Evolutionary conservation across 345 rosid species (phyloP).

Genomic region (Eucalyptus melliodora): DNA sequence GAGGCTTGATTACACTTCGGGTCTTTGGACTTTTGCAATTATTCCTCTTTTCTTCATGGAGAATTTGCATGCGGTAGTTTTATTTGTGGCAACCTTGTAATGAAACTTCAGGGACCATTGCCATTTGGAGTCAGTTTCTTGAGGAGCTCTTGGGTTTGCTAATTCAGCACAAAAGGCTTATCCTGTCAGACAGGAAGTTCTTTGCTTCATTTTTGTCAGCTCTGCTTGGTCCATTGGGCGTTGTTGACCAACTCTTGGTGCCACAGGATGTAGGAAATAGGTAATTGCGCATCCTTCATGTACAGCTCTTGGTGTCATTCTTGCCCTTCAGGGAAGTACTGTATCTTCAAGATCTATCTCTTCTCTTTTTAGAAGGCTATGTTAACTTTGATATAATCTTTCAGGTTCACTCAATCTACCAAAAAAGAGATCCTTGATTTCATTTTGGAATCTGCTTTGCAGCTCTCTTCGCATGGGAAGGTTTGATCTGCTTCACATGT

Average conservation of each 20-base stretch:
- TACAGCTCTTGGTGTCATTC: background rate
- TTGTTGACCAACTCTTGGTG: constrained; percentile 36
- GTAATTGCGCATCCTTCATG: constrained; percentile 12
- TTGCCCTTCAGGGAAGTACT: background rate
- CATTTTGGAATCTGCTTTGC: constrained; percentile 41
- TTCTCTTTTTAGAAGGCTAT: background rate
- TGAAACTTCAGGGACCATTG: constrained; percentile 49
- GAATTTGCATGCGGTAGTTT: background rate
- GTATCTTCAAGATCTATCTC: background rate
- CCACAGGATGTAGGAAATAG: constrained; percentile 57
- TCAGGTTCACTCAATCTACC: constrained; percentile 66
- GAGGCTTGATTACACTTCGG: background rate
- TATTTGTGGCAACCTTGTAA: background rate
- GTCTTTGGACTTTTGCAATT: background rate
- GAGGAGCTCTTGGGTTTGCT: constrained; percentile 63
- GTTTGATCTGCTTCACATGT: constrained; percentile 12
- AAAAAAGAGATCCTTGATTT: constrained; percentile 51
- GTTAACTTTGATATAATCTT: background rate
- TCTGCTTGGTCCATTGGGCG: constrained; percentile 44
- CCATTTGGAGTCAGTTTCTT: constrained; percentile 52
- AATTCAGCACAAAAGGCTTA: constrained; percentile 64
- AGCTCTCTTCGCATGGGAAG: constrained; percentile 65
- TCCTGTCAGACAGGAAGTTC: constrained; percentile 63
- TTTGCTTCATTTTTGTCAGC: constrained; percentile 70
- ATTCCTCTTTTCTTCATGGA: background rate